These are phyloP conservation scores for Phytopythium kandeliae DNA, from an alignment of 352 stramenopile species.

Conservation along the genomic window DNA sequence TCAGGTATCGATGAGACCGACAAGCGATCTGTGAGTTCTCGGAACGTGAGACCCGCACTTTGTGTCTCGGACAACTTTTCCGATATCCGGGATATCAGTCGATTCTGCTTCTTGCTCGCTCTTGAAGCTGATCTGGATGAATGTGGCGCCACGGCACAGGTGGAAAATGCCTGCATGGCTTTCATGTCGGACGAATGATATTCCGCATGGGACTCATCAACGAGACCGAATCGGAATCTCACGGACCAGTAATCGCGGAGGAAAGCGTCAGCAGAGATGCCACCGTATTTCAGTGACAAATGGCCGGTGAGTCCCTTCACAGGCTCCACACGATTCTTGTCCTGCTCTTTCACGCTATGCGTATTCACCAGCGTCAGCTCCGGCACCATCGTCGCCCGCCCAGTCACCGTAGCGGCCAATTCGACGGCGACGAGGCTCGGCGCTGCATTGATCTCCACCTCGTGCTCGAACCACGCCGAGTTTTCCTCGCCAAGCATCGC, in stretches of 20 bases:
- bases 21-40: slow-evolving; percentile 14
- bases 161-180: slow-evolving; percentile 40
- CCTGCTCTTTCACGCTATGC: slow-evolving; percentile 2
- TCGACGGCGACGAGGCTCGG: slow-evolving; percentile 42
- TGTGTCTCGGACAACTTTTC: slow-evolving; percentile 13
- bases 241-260: slow-evolving; percentile 69
- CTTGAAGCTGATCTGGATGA: slow-evolving; percentile 5
- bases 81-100: slow-evolving; percentile 12
- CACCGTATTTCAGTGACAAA: slow-evolving; percentile 39
- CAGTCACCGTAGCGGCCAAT: slow-evolving; percentile 49
- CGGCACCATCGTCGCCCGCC: slow-evolving; percentile 30
- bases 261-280: slow-evolving; percentile 57
- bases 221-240: slow-evolving; percentile 36
- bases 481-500: slow-evolving; percentile 26
- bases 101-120: not conserved
- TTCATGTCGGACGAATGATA: slow-evolving; percentile 12
- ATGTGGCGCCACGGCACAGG: not conserved
- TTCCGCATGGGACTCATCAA: slow-evolving; percentile 2
- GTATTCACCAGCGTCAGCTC: slow-evolving; percentile 26
- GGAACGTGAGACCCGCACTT: slow-evolving; percentile 14
- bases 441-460: slow-evolving; percentile 47
- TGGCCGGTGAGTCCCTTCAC: slow-evolving; percentile 73
- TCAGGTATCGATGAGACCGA: slow-evolving; percentile 4
- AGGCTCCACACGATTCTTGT: slow-evolving; percentile 27
- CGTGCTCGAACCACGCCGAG: slow-evolving; percentile 48